Base-by-base conservation (phyloP, 2,329 filamentous ascomycete genomes). In the Sporothrix mexicana region DNA sequence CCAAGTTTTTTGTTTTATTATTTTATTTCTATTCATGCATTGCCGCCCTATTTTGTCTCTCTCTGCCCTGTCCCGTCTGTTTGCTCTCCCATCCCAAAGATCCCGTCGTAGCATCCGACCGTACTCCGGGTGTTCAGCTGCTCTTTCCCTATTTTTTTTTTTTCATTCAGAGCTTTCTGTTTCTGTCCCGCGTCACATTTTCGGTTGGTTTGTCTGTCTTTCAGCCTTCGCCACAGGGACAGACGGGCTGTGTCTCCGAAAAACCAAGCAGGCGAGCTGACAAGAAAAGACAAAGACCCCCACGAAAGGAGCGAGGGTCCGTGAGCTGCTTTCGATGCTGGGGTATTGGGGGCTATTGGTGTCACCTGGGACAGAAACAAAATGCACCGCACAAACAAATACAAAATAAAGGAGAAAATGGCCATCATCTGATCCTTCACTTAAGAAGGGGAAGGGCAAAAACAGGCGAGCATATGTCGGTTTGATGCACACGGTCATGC, bases 241-340 rank as follows among this genome's bases (percentile, higher is more conserved):
- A 66, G n/a, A 66, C 13, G 61, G 61, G 61, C 41, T 47, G 61
- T 66, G 61, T 66, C 61, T 66, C 61, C 41, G 61, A 47, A 36
- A 36, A 36, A 36, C 30, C 30, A 36, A 36, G 30, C 30, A 36
- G 4, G 7, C 30, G 30, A 36, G 30, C 30, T 36, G 30, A 36
- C 30, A 36, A 36, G 30, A 36, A 36, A 7, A 55, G 30, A 36
- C 30, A 36, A 36, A 36, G 30, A 23, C 41, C 61, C 59, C 61
- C 61, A 66, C 61, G 61, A 47, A 10, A 66, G 43, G 20, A 13
- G 20, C 30, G 23, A 25, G n/a, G 61, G 20, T 47, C 41, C 45
- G 30, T 36, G 30, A 36, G 30, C 30, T 36, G 4, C 30, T 36
- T 36, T 36, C 30, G 30, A 36, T 36, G 30, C 57, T 41, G 55